Evolutionary conservation across 225 moss, liverwort and hornwort genomes (phyloP), one percentile per base, ranked within the genome.

Genomic region (Pleurozium schreberi): DNA sequence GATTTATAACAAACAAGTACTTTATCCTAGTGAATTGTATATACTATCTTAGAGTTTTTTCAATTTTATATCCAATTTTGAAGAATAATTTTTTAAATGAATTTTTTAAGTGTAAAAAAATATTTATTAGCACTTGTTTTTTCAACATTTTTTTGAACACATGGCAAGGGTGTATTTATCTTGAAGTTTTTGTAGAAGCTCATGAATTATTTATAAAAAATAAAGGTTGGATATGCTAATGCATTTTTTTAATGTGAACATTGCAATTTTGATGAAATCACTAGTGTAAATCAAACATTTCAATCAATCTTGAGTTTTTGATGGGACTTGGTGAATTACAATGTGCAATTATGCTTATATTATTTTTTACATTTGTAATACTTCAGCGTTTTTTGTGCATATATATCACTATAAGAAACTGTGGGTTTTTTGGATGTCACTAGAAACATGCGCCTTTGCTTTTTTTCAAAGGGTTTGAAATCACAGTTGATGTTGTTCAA

Each of bases 161-260:
- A 28, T 18, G 18, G 2, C 47, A 3, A 47, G 1, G 30, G 25
- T 10, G 5, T 1, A 28, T 43, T 71, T 71, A 17, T 69, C 9
- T 28, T 73, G 6, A 28, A 19, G 6, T 73, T 17, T 45, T 30
- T 27, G 18, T 45, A 28, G 5, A 45, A 17, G 10, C 2, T 15
- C 9, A 26, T 42, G 42, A 70, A 14, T 42, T 43, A 16, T 27
- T 9, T 43, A 3, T 27, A 1, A 27, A 71, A 71, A 6, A 3
- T 14, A 73, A 45, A 3, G 45, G 2, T 1, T 6, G 7, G 4
- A 31, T 50, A 33, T 31, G 47, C 6, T 31, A 31, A 2, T 49
- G 1, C n/a, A 0, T 18, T 0, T 47, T 47, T 18, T 50, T 31
- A 0, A 13, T 75, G 6, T 20, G 2, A 7, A 4, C 21, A 13